These are phyloP conservation scores for Nothopassalora personata DNA, from an alignment of 2,329 filamentous ascomycete species.

Conservation along the genomic window DNA sequence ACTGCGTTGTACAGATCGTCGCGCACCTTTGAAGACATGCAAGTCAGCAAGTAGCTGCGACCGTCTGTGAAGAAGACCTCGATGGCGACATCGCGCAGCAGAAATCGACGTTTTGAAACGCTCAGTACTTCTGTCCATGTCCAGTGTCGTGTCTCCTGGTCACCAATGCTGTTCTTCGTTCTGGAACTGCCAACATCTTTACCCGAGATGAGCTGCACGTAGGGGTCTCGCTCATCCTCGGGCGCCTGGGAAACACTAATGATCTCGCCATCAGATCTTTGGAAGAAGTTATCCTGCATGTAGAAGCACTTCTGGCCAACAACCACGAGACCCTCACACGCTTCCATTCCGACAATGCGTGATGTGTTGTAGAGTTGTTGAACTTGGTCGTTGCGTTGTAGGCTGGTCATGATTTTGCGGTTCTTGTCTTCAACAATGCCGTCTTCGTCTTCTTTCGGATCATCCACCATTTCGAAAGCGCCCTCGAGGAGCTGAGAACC, in stretches of 20 bases:
- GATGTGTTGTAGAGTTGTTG: conserved; percentile 95
- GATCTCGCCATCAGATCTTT: conserved; percentile 90
- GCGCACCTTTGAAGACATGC: conserved; percentile 65
- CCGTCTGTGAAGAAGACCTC: conserved; percentile 97
- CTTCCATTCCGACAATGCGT: conserved; percentile 86
- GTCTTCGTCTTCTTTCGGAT: conserved; percentile 78
- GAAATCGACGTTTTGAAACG: conserved; percentile 88
- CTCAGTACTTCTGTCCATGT: conserved; percentile 91
- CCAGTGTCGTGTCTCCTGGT: conserved; percentile 86
- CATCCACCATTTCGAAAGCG: conserved; percentile 92
- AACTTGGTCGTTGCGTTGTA: conserved; percentile 85
- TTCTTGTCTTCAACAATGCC: conserved; percentile 90
- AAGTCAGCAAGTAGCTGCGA: conserved; percentile 85
- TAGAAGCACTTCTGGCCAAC: conserved; percentile 89
- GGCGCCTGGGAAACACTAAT: conserved; percentile 95
- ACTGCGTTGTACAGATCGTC: conserved; percentile 79
- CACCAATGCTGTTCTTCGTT: conserved; percentile 42
- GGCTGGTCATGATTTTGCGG: conserved; percentile 89
- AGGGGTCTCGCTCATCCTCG: conserved; percentile 85
- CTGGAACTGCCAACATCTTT: conserved; percentile 59
- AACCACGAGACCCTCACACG: conserved; percentile 87
- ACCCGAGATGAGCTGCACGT: conserved; percentile 86
- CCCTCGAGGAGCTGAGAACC: conserved; percentile 60
- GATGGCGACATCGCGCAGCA: conserved; percentile 93
- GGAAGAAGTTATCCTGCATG: conserved; percentile 94